Base-by-base conservation (phyloP, 2,329 filamentous ascomycete genomes). In the Cladosporium sp. region DNA sequence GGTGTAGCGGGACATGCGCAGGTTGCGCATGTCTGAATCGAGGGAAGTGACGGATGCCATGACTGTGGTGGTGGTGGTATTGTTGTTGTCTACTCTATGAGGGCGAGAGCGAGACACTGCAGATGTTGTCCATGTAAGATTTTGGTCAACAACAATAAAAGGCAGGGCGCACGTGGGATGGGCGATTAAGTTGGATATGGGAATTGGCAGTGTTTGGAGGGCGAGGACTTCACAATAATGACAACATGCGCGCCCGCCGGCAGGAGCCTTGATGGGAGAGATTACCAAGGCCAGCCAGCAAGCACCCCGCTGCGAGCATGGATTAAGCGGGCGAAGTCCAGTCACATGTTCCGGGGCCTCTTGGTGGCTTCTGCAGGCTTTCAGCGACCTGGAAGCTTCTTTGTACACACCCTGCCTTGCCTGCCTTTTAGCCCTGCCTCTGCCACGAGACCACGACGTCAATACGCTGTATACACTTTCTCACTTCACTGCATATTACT, bases 1-100 rank as follows among this genome's bases (percentile, higher is more conserved):
- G 1, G 94, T 98, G 80, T 97, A 98, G 80, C 94, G 91, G 67
- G 93, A 91, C 74, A 97, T 84, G 79, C 95, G 93, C 85, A 98
- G 80, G 78, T 89, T 93, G 84, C 92, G 91, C 88, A 99, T 85
- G 83, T 99, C 95, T 79, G 94, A 94, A 80, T 98, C 95, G 67
- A 99, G 84, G 69, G 92, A 97, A 69, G 92, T 87, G 34, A 98
- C 94, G 46, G 94, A 97, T 72, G 94, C 93, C 94, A 98, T 98
- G 70, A 16, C 54, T 32, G 32, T 57, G 32, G 54, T 57, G 25
- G 6, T 49, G 21, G 11, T 51, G 14, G 34, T 53, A 14, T 46
- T 46, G 51, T 32, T n/a, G 11, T 54, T 18, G 54, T 51, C 8
- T 59, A 14, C 23, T 23, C 30, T 21, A 49, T 25, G n/a, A 46